Percentiles rank a stretch among this genome's conserved stretches.
Conservation (phyloP, 2,329 filamentous ascomycete genomes). For the Keithomyces neogunnii region DNA sequence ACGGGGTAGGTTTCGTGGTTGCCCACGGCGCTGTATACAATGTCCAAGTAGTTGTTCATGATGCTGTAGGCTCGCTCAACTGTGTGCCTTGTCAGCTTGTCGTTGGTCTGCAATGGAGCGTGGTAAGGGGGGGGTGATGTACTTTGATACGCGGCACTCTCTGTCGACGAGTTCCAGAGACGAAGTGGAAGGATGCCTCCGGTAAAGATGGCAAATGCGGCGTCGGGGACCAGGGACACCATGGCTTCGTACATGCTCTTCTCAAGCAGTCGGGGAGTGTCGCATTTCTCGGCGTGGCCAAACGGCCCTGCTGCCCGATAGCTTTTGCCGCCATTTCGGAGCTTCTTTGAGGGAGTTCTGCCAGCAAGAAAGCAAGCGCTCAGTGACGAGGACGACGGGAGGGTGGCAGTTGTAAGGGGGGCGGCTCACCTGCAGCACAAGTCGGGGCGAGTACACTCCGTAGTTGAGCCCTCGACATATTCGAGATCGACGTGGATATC, state of each 20-base stretch:
- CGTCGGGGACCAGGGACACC: neutral
- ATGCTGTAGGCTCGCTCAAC: neutral
- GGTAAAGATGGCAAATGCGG: neutral
- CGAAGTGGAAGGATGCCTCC: neutral
- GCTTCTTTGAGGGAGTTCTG: too few relatives aligned
- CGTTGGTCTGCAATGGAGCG: too few relatives aligned
- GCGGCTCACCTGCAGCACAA: conserved; percentile 8
- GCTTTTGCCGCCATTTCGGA: neutral
- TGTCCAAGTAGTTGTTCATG: neutral
- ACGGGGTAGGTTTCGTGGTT: neutral
- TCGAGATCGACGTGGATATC: conserved; percentile 2
- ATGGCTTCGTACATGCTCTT: conserved; percentile 2
- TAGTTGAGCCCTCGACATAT: neutral
- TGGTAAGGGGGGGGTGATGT: neutral
- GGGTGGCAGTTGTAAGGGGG: too few relatives aligned
- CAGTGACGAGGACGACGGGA: too few relatives aligned
- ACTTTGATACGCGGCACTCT: conserved; percentile 15
- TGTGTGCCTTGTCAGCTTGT: neutral
- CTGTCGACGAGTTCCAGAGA: neutral
- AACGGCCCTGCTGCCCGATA: neutral
- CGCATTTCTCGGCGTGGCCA: neutral
- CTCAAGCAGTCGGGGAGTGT: neutral
- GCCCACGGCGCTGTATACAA: neutral
- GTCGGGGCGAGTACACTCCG: conserved; percentile 12
- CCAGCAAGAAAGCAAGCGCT: too few relatives aligned